Percentiles rank a stretch among this genome's conserved stretches.
Evolutionary conservation across 2,329 filamentous ascomycete species (phyloP).

Genomic region (Talaromyces sp.): DNA sequence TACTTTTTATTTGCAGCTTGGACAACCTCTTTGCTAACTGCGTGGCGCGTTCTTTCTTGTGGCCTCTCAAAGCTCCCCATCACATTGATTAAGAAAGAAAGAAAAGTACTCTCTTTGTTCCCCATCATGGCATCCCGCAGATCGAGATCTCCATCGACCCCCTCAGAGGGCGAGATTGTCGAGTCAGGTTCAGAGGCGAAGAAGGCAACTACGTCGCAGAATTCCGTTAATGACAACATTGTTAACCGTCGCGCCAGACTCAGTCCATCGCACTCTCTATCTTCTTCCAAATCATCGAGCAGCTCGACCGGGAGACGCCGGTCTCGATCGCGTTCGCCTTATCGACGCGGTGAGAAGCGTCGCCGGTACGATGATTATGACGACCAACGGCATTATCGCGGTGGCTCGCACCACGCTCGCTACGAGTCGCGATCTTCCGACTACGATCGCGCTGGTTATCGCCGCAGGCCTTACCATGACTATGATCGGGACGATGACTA

Average conservation of each 20-base stretch:
- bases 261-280: conserved; percentile 47
- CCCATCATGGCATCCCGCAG: conserved; percentile 44
- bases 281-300: conserved; percentile 41
- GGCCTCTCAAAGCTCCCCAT: conserved; percentile 9
- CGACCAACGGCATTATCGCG: conserved; percentile 25
- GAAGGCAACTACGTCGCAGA: conserved; percentile 78
- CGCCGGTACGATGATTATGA: conserved; percentile 34
- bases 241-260: conserved; percentile 92
- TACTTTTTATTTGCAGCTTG: conserved; percentile 21
- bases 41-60: conserved; percentile 11
- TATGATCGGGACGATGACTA: conserved; percentile 45
- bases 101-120: conserved; percentile 4
- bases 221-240: conserved; percentile 68
- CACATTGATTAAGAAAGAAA: not conserved
- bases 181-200: conserved; percentile 64
- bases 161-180: conserved; percentile 82
- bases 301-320: conserved; percentile 42
- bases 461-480: conserved; percentile 43
- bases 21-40: conserved; percentile 29
- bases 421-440: conserved; percentile 33
- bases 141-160: conserved; percentile 55
- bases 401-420: conserved; percentile 25
- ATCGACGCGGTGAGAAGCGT: conserved; percentile 39
- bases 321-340: conserved; percentile 41
- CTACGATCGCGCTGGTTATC: conserved; percentile 32